phyloP scores from a whole-genome alignment of 1,284 basidiomycete species.

The Hortiboletus rubellus region DNA sequence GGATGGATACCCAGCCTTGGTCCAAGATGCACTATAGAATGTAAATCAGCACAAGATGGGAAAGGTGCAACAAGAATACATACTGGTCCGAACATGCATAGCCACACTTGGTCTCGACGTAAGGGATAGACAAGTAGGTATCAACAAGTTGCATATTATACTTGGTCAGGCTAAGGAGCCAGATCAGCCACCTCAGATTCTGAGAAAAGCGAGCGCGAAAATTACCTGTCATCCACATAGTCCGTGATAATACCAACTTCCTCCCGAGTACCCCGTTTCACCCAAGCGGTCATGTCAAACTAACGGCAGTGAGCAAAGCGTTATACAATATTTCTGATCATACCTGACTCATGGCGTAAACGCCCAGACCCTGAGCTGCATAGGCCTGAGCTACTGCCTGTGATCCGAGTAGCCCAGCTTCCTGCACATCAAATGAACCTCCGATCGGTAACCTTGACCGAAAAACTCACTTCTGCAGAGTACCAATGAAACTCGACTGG shows the following conservation, averaged over 20 bases:
- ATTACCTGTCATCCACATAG: conserved; percentile 70
- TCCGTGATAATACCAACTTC: conserved; percentile 91
- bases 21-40: conserved; percentile 72
- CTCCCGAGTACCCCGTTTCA: conserved; percentile 86
- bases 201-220: conserved; percentile 2
- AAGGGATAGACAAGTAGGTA: conserved; percentile 78
- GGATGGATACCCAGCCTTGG: conserved; percentile 81
- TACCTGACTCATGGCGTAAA: conserved; percentile 90
- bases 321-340: not conserved
- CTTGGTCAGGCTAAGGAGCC: conserved; percentile 59
- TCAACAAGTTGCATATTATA: conserved; percentile 80
- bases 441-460: not conserved
- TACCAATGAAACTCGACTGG: conserved; percentile 97
- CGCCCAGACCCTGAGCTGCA: conserved; percentile 58
- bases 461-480: conserved; percentile 71
- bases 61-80: conserved; percentile 26
- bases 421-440: conserved; percentile 44
- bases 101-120: conserved; percentile 81
- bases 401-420: conserved; percentile 93
- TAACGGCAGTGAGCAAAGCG: conserved; percentile 29
- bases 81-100: conserved; percentile 96
- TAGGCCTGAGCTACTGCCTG: conserved; percentile 89
- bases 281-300: conserved; percentile 98
- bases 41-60: conserved; percentile 29
- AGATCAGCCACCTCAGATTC: not conserved